Evolutionary conservation across 2,329 filamentous ascomycete genomes (phyloP).

Genomic region (Ophiosphaerella narmari): DNA sequence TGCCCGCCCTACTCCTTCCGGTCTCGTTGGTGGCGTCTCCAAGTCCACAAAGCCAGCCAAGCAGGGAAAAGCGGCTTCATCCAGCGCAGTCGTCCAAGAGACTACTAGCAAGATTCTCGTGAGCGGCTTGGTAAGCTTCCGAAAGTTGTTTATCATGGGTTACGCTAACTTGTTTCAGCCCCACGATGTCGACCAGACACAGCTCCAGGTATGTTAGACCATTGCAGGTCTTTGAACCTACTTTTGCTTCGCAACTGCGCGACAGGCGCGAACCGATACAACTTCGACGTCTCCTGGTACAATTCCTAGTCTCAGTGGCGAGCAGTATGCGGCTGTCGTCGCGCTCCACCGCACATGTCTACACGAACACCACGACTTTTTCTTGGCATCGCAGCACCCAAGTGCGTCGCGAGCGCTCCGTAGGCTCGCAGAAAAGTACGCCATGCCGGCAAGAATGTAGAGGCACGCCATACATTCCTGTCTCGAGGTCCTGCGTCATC

Average conservation of each 20-base stretch:
- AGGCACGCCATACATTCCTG: too few species aligned
- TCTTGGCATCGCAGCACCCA: too few species aligned
- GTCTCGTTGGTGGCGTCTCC: conserved; percentile 83
- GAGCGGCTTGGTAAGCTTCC: conserved; percentile 87
- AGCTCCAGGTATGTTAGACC: conserved; percentile 99
- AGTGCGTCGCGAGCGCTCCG: too few species aligned
- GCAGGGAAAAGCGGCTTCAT: conserved; percentile 64
- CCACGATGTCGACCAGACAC: conserved; percentile 91
- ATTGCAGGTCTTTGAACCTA: conserved; percentile 54
- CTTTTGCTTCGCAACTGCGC: conserved; percentile 37
- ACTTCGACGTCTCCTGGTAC: conserved; percentile 19
- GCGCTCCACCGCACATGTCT: too few species aligned
- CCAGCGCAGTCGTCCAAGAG: conserved; percentile 68
- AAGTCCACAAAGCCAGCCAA: conserved; percentile 71
- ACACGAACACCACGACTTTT: too few species aligned
- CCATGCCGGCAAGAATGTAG: too few species aligned
- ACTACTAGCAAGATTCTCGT: conserved; percentile 86
- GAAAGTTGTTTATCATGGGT: conserved; percentile 5
- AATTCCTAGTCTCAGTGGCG: too few species aligned
- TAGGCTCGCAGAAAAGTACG: too few species aligned
- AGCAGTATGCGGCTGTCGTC: too few species aligned
- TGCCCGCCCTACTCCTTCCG: conserved; percentile 61
- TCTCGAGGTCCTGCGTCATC: too few species aligned
- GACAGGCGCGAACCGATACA: conserved; percentile 33
- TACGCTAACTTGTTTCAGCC: conserved; percentile 68